A percentile compares a stretch with the other conserved stretches of the same genome.
phyloP scores from a whole-genome alignment of 1,139 yeast species.

The Saccharomyces hybrid region DNA sequence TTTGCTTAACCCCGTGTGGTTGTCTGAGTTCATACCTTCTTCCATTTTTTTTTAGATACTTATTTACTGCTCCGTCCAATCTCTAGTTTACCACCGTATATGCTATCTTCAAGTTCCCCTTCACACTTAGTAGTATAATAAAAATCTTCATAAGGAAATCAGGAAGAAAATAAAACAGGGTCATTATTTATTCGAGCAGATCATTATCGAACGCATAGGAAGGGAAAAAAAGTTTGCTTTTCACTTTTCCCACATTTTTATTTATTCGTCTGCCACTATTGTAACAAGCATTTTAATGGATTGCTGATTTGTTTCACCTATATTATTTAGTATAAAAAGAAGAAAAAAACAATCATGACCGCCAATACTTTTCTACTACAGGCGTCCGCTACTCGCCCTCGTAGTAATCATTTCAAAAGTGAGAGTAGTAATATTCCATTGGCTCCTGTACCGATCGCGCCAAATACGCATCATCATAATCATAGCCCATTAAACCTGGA shows the following conservation, averaged over 20 bases:
- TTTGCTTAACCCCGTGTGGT: background rate
- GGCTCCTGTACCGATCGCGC: conserved; percentile 6
- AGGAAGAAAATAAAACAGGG: background rate
- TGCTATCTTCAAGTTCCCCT: background rate
- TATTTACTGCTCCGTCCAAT: background rate
- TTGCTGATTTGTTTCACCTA: background rate
- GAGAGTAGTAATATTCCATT: background rate
- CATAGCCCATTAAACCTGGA: background rate
- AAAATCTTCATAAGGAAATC: background rate
- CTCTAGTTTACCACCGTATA: background rate
- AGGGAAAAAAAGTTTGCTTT: background rate
- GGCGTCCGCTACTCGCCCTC: background rate
- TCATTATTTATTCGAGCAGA: background rate
- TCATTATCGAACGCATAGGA: background rate
- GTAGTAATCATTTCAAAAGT: background rate
- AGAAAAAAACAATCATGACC: background rate
- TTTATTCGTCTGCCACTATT: background rate
- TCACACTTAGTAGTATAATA: background rate
- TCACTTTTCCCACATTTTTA: background rate
- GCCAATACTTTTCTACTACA: background rate
- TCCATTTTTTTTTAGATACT: background rate
- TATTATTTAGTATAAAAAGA: background rate
- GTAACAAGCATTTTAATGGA: background rate
- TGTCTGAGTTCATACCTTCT: background rate
- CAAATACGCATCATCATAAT: conserved; percentile 1